phyloP scores from a whole-genome alignment of 2,329 filamentous ascomycete species.

The Pseudohalonectria lignicola region DNA sequence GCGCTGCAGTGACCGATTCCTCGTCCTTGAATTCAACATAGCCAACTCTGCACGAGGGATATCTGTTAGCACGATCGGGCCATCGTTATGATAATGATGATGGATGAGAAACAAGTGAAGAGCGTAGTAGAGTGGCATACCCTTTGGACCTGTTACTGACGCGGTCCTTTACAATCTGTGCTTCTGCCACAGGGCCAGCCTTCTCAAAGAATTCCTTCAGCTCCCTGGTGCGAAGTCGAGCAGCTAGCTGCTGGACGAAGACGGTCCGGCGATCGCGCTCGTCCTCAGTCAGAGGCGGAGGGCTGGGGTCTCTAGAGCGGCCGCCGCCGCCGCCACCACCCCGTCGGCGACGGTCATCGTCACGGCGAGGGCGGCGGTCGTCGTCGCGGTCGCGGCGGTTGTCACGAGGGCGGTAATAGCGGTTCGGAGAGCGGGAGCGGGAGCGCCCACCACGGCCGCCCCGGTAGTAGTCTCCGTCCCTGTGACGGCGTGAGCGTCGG shows the following conservation, averaged over 20 bases:
- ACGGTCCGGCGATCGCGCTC: conserved; percentile 94
- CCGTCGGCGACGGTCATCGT: conserved; percentile 35
- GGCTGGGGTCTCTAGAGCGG: conserved; percentile 43
- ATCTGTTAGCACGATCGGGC: conserved; percentile 4
- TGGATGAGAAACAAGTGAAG: too few relatives aligned
- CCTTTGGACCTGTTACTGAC: conserved; percentile 96
- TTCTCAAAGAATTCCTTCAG: conserved; percentile 93
- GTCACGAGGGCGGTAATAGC: conserved; percentile 46
- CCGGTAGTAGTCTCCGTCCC: conserved; percentile 65
- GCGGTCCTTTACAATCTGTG: conserved; percentile 96
- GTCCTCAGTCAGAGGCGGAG: conserved; percentile 68
- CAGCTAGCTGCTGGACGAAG: conserved; percentile 96
- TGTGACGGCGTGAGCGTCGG: conserved; percentile 62
- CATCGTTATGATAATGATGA: too few relatives aligned
- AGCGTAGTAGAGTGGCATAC: conserved; percentile 40
- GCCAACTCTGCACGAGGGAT: conserved; percentile 59
- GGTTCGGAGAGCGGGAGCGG: conserved; percentile 61
- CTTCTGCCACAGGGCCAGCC: conserved; percentile 88
- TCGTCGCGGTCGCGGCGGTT: conserved; percentile 28
- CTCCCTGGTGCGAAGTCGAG: conserved; percentile 83
- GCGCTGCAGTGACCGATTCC: conserved; percentile 83
- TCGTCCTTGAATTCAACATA: conserved; percentile 99
- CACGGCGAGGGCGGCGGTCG: conserved; percentile 29
- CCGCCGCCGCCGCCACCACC: conserved; percentile 12
- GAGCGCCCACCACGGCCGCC: conserved; percentile 53